Conservation (phyloP, 305 asterid genomes). For the Lippia alba region DNA sequence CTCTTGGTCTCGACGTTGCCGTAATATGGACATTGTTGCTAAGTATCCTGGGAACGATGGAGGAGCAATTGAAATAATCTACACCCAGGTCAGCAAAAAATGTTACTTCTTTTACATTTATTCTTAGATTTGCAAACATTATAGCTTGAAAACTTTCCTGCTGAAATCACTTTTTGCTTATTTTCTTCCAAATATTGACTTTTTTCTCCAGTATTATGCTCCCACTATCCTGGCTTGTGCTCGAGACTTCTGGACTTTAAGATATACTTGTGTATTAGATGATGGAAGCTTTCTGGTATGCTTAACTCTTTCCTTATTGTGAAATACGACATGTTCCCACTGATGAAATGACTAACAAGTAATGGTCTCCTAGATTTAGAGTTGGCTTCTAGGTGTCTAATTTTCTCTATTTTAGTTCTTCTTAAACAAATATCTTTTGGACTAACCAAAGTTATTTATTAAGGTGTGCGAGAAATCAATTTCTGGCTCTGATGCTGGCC, state of each 20-base stretch:
- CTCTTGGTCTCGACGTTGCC: constrained; percentile 50
- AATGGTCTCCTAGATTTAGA: neutral
- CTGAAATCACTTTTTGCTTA: neutral
- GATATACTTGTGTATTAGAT: constrained; percentile 48
- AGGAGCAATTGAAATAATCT: constrained; percentile 50
- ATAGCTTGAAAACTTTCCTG: constrained; percentile 19
- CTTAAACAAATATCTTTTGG: constrained; percentile 8
- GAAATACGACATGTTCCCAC: constrained; percentile 9
- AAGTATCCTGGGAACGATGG: constrained; percentile 42
- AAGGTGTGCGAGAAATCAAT: constrained; percentile 61
- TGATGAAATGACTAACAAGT: constrained; percentile 1
- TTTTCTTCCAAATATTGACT: constrained; percentile 10
- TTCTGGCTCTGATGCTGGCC: constrained; percentile 43
- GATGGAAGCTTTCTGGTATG: constrained; percentile 56
- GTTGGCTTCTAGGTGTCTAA: neutral
- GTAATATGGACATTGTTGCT: constrained; percentile 41
- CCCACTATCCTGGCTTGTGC: constrained; percentile 55
- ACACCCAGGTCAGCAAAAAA: constrained; percentile 44
- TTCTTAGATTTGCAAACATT: neutral
- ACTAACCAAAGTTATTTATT: constrained; percentile 12
- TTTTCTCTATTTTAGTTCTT: constrained; percentile 4
- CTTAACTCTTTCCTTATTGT: constrained; percentile 13
- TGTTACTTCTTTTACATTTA: constrained; percentile 8
- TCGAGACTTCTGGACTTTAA: constrained; percentile 60
- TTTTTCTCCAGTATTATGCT: constrained; percentile 47